Evolutionary conservation across 768 basidiomycete genomes (phyloP), one percentile per base, ranked within the genome.

Genomic region (Collybia mongolica): DNA sequence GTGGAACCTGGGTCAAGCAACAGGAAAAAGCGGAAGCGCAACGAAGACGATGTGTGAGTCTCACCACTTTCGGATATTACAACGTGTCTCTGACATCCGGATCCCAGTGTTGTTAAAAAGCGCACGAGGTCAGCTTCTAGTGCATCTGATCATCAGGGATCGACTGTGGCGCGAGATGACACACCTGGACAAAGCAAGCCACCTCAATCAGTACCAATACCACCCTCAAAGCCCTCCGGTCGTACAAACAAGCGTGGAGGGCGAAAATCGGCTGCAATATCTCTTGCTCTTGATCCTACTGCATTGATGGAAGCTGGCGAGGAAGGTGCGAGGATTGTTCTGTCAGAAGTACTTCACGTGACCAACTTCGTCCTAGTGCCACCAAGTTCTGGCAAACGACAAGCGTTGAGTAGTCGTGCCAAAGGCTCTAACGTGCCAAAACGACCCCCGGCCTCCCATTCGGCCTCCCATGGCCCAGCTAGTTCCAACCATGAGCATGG

Each of bases 61-160:
- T 15, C 37, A 40, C 26, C 46, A 15, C 17, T 26, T 26, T 26
- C 15, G n/a, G 17, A 7, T 44, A n/a, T 15, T 11, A 26, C 35
- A 11, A 19, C 32, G 17, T 44, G 29, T n/a, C 36, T 44, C 18
- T 42, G 39, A 36, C 32, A 18, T 17, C 42, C 37, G 22, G 26
- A 17, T 17, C 29, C 3, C 58, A 84, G 81, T 49, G 64, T 59
- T 36, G 67, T 79, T 46, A 82, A 83, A 67, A 91, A 91, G 69
- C 83, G 88, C 38, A 86, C 85, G 24, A 76, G 89, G 69, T 92
- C 90, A 38, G 79, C 82, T 41, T 91, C 90, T 23, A 83, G 77
- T 35, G 72, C 74, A 5, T 90, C 89, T 36, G 85, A 90, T 63
- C 77, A 68, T 23, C 71, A 73, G 49, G 68, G 61, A 39, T 66